Percentiles rank a stretch among this genome's conserved stretches.
Evolutionary conservation across 345 rosid genomes (phyloP).

Genomic region (Eucalyptus cloeziana): DNA sequence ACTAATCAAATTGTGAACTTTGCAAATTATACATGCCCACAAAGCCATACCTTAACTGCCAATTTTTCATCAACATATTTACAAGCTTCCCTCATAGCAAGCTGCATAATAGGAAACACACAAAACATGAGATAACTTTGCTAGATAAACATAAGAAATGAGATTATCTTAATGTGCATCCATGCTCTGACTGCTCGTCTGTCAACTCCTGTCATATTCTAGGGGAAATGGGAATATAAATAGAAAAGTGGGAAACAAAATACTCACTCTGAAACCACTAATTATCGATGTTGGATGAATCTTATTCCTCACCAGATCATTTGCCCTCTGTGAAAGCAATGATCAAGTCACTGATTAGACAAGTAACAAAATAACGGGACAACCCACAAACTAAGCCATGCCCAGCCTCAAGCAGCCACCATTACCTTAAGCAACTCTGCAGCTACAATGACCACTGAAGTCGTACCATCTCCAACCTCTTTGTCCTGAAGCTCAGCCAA

Average conservation of each 20-base stretch:
- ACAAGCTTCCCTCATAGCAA: slow-evolving; percentile 99
- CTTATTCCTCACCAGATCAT: slow-evolving; percentile 94
- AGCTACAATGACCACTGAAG: slow-evolving; percentile 91
- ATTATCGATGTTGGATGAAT: slow-evolving; percentile 96
- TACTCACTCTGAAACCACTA: slow-evolving; percentile 80
- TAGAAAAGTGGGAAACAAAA: background rate
- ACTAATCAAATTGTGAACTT: background rate
- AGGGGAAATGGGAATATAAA: background rate
- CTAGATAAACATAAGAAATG: background rate
- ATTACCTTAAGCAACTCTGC: slow-evolving; percentile 77
- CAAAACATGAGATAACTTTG: background rate
- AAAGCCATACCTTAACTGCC: slow-evolving; percentile 47
- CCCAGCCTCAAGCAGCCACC: background rate
- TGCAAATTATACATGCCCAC: background rate
- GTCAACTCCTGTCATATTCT: background rate
- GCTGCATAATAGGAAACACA: slow-evolving; percentile 21
- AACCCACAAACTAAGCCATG: background rate
- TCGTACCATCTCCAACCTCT: slow-evolving; percentile 98
- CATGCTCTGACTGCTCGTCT: background rate
- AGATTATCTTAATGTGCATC: background rate
- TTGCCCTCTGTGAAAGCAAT: slow-evolving; percentile 59
- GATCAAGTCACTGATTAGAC: background rate
- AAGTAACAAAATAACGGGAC: background rate
- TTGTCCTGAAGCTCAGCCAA: slow-evolving; percentile 97
- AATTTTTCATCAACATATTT: slow-evolving; percentile 86